phyloP scores from a whole-genome alignment of 139 green algal species.

The Coccomyxa sp. region DNA sequence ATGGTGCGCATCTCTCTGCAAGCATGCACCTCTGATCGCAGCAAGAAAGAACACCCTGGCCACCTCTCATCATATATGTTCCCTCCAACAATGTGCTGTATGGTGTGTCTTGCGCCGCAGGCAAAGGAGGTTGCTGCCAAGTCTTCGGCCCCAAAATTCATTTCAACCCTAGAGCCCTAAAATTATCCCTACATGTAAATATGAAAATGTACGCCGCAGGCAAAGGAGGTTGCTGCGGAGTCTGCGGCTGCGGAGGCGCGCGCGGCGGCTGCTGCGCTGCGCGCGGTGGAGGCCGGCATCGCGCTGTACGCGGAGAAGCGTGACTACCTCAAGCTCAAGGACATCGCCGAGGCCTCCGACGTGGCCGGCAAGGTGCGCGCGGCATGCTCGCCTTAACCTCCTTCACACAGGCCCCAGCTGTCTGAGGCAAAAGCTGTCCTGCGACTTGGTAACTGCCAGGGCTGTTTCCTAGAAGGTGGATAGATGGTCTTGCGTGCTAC shows the following conservation, averaged over 20 bases:
- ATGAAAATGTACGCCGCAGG: constrained; percentile 2
- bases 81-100: too few species aligned
- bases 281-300: constrained; percentile 15
- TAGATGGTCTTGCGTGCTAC: too few species aligned
- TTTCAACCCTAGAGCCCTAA: too few species aligned
- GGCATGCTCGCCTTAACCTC: not conserved
- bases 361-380: constrained; percentile 7
- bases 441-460: too few species aligned
- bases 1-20: not conserved
- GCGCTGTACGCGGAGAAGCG: constrained; percentile 6
- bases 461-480: too few species aligned
- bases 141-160: too few species aligned
- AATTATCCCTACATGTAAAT: too few species aligned
- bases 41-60: too few species aligned
- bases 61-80: too few species aligned
- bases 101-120: not conserved
- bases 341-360: constrained; percentile 10
- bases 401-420: not conserved
- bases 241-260: not conserved
- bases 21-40: too few species aligned
- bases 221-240: not conserved
- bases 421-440: not conserved
- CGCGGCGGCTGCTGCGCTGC: constrained; percentile 8
- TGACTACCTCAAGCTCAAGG: constrained; percentile 18
- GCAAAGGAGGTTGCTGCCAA: constrained; percentile 2